These are phyloP conservation scores for Macrocybe sp. DNA, from an alignment of 1,284 basidiomycete genomes.

Conservation along the genomic window DNA sequence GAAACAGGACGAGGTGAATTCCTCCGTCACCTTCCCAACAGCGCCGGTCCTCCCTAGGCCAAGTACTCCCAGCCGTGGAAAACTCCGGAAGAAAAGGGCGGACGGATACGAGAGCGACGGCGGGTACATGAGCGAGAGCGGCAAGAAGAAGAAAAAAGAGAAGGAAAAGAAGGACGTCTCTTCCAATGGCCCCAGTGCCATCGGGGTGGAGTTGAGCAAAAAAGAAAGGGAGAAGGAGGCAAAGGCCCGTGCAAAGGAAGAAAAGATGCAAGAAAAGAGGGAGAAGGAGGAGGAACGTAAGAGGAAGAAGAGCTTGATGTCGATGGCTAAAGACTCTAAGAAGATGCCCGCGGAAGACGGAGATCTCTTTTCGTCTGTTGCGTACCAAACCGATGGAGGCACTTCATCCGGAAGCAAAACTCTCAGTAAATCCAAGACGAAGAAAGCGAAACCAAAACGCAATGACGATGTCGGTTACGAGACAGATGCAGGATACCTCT, in stretches of 20 bases:
- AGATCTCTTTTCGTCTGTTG: conserved; percentile 10
- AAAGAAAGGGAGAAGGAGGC: conserved; percentile 19
- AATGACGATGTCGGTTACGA: conserved; percentile 29
- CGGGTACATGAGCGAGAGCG: conserved; percentile 42
- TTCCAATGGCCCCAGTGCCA: conserved; percentile 12
- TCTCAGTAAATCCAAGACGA: conserved; percentile 15
- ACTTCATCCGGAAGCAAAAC: conserved; percentile 8
- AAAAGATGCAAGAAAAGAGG: conserved; percentile 32
- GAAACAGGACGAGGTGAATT: no score
- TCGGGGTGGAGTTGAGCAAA: conserved; percentile 4
- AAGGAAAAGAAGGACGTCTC: conserved; percentile 28
- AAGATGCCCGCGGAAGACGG: conserved; percentile 11
- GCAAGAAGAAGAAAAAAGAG: conserved; percentile 29
- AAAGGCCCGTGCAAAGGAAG: conserved; percentile 21
- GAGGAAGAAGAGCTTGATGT: conserved; percentile 40
- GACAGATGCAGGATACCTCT: conserved; percentile 29
- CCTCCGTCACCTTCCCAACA: conserved; percentile 5
- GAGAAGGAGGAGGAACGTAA: conserved; percentile 27
- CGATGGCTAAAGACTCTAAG: conserved; percentile 29
- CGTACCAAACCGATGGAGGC: conserved; percentile 28
- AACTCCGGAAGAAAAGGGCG: conserved; percentile 31
- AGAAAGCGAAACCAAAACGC: conserved; percentile 23
- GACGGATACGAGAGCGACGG: conserved; percentile 54
- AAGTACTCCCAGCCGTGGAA: conserved; percentile 26
- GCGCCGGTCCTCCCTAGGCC: conserved; percentile 23